Evolutionary conservation across 371 early-diverging fungal genomes (phyloP), one percentile per base, ranked within the genome.

Genomic region (Apophysomyces elegans): DNA sequence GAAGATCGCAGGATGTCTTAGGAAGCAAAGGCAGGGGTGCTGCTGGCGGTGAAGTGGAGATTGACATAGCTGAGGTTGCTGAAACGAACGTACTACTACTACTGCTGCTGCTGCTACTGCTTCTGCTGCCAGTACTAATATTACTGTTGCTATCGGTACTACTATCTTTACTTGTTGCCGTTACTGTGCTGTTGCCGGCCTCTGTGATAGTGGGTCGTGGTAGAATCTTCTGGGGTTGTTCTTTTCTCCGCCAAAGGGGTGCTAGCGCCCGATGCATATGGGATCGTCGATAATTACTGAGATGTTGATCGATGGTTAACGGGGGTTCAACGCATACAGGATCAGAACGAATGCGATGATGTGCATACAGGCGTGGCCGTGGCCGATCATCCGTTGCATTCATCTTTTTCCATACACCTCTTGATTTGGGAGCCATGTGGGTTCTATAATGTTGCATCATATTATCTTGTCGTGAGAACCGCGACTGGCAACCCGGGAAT

Each of bases 391-490:
- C 63, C 3, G 61, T 35, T 26, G 32, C 32, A 26, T 26, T 26
- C 5, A 57, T 38, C 41, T 50, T 61, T 64, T 78, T 74, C 2
- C 59, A 66, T 26, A 77, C 73, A 11, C 86, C 80, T 46, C 86
- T 81, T 36, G 88, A 86, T 78, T 89, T 90, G 14, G 89, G 78
- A 14, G 90, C 87, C 82, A 89, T 81, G 68, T 92, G 93, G 46
- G 91, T 91, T 7, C 91, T 86, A 66, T 90, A 91, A 64, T 94
- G 95, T 66, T 94, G 93, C 89, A 91, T 90, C 93, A 93, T 94
- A 66, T 93, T 92, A 70, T 93, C 94, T 63, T 91, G 91, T 61
- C 97, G 86, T 46, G 93, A 91, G 73, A 96, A 95, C 45, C 86
- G 79, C 64, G 91, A 91, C 46, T 83, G 77, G 71, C 97, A 96